Conservation (phyloP, 208 protist genomes). For the Leishmania gerbilli region DNA sequence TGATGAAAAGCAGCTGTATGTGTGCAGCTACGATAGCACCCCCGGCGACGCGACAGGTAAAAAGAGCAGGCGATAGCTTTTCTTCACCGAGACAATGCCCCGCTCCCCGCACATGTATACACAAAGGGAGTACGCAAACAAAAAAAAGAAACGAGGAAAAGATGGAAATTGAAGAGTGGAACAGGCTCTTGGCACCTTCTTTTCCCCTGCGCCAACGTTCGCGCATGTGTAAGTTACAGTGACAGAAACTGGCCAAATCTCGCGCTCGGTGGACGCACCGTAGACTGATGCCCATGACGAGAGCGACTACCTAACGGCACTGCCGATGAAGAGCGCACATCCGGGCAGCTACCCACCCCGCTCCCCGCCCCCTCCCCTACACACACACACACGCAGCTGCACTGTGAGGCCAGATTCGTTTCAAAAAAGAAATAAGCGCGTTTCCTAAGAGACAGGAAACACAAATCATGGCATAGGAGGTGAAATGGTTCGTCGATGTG, state of each 20-base stretch:
- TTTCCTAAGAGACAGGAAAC: too few relatives aligned
- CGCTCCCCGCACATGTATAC: neutral
- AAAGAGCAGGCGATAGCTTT: neutral
- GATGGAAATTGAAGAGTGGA: neutral
- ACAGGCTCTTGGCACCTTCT: neutral
- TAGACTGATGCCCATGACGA: neutral
- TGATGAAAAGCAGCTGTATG: conserved; percentile 11
- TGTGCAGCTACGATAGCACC: neutral
- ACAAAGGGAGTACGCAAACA: conserved; percentile 16
- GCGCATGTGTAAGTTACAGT: neutral
- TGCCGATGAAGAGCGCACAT: too few relatives aligned
- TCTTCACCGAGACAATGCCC: neutral
- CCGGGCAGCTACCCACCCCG: neutral
- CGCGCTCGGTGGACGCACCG: neutral
- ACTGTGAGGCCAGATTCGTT: neutral
- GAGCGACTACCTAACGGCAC: neutral
- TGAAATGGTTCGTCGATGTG: too few relatives aligned
- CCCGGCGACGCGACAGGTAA: neutral
- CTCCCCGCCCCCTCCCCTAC: too few relatives aligned
- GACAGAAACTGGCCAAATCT: neutral
- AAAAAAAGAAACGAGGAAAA: neutral
- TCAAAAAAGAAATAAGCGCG: neutral
- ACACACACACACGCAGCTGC: neutral
- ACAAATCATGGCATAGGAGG: neutral
- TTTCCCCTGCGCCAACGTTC: neutral